Base-by-base conservation (phyloP, 169 alveolate species). In the Plasmodium yoelii region DNA sequence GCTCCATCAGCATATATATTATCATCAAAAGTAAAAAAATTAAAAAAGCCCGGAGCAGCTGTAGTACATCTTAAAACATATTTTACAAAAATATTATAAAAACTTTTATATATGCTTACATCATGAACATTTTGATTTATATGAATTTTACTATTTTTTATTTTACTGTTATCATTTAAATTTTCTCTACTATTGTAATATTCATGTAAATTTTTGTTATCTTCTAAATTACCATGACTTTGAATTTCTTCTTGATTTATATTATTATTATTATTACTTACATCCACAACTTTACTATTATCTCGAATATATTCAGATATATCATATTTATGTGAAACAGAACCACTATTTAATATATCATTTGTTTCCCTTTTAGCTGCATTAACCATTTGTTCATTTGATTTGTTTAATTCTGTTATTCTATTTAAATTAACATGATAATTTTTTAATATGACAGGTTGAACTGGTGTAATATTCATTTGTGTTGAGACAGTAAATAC, bases 1-100 rank as follows among this genome's bases (percentile, higher is more conserved):
- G 98, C 97, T 1, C 98, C 98, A 55, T 96, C 98, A 4, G 92
- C 95, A 71, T 88, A 92, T 68, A 90, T 51, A 49, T 91, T 90
- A 2, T 94, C 94, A 59, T 94, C 96, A 13, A 93, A 74, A 51
- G 88, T 86, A 68, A 95, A 69, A 46, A 93, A 93, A 49, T 95
- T 92, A 87, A 96, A 96, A 73, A 92, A 96, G 7, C 94, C 95
- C 0, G 97, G 97, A 10, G 98, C 98, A 12, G 98, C 97, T 1
- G 98, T 95, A 22, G 98, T 95, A 8, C 97, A 95, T 13, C 97
- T 72, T 57, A 96, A 34, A 4, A 96, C 98, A 59, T 93, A 93
- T 46, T 90, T 71, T 6, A 88, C 94, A 42, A 65, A 69, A 19
- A 88, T 87, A 51, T 92, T 86, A 47, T 65, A 93, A 10, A 94